Conservation (phyloP, 1,284 basidiomycete genomes). For the Malassezia brasiliensis region DNA sequence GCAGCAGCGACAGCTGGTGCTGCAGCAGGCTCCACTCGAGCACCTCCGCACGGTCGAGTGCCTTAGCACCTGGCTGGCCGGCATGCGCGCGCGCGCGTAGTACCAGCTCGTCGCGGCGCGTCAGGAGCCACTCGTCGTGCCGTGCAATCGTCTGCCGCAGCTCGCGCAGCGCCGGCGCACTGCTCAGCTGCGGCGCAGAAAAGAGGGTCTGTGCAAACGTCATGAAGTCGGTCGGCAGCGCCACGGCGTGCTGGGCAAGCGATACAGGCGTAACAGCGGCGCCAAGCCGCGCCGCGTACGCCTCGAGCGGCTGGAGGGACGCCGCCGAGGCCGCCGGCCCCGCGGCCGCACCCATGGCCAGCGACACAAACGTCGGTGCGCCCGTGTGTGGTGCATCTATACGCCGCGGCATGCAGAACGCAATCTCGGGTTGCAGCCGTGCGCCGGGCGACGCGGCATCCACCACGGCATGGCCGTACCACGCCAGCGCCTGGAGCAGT, state of each 20-base stretch:
- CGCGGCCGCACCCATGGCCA: conserved; percentile 1
- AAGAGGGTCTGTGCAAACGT: conserved; percentile 16
- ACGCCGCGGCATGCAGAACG: conserved; percentile 6
- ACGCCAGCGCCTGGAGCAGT: conserved; percentile 15
- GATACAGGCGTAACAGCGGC: background rate
- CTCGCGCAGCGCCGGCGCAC: conserved; percentile 16
- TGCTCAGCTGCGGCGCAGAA: conserved; percentile 17
- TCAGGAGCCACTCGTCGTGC: conserved; percentile 14
- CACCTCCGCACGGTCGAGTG: background rate
- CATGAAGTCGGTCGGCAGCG: conserved; percentile 14
- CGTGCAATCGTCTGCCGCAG: conserved; percentile 11
- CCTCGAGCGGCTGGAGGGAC: background rate
- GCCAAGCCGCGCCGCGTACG: background rate
- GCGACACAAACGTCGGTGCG: conserved; percentile 2
- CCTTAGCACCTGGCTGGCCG: background rate
- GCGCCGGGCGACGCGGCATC: background rate
- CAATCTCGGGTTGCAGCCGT: conserved; percentile 7
- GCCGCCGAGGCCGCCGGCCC: background rate
- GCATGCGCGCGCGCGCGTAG: background rate
- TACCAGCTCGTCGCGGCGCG: conserved; percentile 3
- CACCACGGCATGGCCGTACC: conserved; percentile 13
- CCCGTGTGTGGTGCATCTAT: background rate
- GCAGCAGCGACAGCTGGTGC: conserved; percentile 7
- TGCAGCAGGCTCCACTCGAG: conserved; percentile 6
- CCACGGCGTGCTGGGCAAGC: conserved; percentile 6